Evolutionary conservation across 257 asterid species (phyloP), one percentile per base, ranked within the genome.

Genomic region (Paulownia fortunei): DNA sequence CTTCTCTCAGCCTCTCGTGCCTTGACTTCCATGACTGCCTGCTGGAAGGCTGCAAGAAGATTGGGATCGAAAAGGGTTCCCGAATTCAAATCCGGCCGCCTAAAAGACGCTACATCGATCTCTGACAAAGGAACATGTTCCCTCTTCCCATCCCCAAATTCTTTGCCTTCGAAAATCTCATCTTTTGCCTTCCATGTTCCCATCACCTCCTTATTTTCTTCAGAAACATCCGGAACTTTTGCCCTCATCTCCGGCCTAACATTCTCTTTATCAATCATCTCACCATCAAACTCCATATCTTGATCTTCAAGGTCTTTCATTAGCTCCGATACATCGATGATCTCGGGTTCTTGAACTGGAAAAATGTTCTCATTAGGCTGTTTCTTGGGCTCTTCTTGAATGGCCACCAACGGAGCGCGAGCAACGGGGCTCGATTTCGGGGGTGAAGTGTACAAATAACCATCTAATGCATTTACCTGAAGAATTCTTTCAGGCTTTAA

Each of bases 221-320:
- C 63, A 68, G 51, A 49, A 42, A 27, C 49, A 54, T 32, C 34
- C 1, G 26, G 9, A 65, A 6, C 61, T 39, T 39, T 74, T 5
- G 52, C 64, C 39, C 18, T 72, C 51, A 51, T 52, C 18, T 42
- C 72, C 9, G 94, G 94, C 66, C 19, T 78, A 8, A 78, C 4
- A 76, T 93, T 93, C 86, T 93, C 99, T 75, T 95, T 93, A 49
- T 89, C 96, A 21, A 77, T 76, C 6, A 55, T 42, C 9, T 80
- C 89, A 2, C 56, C 85, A 18, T 55, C 80, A 11, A 66, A 59
- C 19, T 83, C 88, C 72, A 74, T 54, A 72, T 89, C 94, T 73
- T 77, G 83, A 23, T 87, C 94, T 19, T 87, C 89, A 13, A 92
- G 97, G 69, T 86, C 98, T 52, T 78, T 94, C 97, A 92, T 89